Conservation (phyloP, 208 protist genomes). For the Naegleria gruberi region DNA sequence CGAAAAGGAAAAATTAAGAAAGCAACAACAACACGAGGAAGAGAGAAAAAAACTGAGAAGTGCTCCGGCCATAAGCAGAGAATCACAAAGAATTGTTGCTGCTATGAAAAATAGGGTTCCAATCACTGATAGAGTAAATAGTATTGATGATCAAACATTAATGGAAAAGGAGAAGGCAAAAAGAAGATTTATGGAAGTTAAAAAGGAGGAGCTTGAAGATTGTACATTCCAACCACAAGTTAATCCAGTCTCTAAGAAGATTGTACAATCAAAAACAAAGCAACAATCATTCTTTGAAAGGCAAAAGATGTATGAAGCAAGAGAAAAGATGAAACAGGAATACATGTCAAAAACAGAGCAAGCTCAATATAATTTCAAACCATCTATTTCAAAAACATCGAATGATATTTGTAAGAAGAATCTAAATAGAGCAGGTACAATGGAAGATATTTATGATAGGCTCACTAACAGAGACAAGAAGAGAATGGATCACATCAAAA, state of each 20-base stretch:
- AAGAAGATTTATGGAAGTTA: background rate
- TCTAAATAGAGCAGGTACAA: background rate
- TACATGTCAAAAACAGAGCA: background rate
- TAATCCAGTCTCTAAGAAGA: background rate
- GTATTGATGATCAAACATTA: background rate
- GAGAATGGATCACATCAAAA: background rate
- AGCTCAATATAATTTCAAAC: background rate
- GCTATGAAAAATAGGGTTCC: background rate
- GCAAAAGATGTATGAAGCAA: background rate
- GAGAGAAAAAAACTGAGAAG: background rate
- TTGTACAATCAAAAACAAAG: background rate
- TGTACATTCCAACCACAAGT: slow-evolving; percentile 7
- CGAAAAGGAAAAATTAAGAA: background rate
- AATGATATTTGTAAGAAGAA: background rate
- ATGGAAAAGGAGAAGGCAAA: background rate
- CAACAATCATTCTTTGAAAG: background rate
- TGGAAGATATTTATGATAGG: background rate
- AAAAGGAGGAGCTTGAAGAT: background rate
- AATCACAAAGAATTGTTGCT: background rate
- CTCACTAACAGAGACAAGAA: background rate
- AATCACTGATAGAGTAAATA: background rate
- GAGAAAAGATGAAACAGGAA: background rate
- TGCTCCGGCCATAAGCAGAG: background rate
- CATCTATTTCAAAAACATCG: background rate
- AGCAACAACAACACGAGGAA: background rate